phyloP scores from a whole-genome alignment of 805 yeast species.

The Candida stauntonica region DNA sequence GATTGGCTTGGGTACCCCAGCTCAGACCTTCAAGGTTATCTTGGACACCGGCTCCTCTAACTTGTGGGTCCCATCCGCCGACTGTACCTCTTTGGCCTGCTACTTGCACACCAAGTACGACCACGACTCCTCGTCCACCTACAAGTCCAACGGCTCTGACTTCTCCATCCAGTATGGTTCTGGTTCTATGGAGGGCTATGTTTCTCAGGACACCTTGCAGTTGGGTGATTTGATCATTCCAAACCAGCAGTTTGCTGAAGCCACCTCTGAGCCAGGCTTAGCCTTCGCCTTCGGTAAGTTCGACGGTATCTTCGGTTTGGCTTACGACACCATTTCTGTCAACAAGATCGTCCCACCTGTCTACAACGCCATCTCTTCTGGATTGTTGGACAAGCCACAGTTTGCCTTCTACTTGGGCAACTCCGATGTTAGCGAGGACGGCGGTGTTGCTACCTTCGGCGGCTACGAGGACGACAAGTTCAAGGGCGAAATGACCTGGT shows the following conservation, averaged over 20 bases:
- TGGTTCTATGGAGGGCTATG: conserved; percentile 88
- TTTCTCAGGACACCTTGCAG: conserved; percentile 77
- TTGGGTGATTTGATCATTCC: conserved; percentile 84
- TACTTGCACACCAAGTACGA: conserved; percentile 90
- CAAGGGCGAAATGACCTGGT: conserved; percentile 84
- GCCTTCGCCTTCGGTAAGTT: conserved; percentile 98
- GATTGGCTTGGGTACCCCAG: conserved; percentile 87
- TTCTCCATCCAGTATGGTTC: conserved; percentile 89
- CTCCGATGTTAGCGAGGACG: conserved; percentile 58
- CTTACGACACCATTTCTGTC: conserved; percentile 87
- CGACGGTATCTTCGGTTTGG: conserved; percentile 96
- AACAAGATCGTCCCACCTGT: conserved; percentile 89
- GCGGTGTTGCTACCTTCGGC: conserved; percentile 94
- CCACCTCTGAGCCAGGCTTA: conserved; percentile 95
- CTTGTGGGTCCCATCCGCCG: conserved; percentile 90
- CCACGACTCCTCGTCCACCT: conserved; percentile 75
- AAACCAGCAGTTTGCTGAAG: conserved; percentile 93
- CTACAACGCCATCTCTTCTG: conserved; percentile 80
- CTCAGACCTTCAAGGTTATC: conserved; percentile 88
- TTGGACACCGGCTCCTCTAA: conserved; percentile 96
- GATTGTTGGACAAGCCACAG: conserved; percentile 76
- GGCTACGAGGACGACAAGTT: conserved; percentile 78
- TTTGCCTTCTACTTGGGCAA: conserved; percentile 92
- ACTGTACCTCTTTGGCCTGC: conserved; percentile 93
- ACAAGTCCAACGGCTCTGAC: conserved; percentile 80